Evolutionary conservation across 129 eudicot genomes (phyloP), one percentile per base, ranked within the genome.

Genomic region (Chrysanthemum seticuspe): DNA sequence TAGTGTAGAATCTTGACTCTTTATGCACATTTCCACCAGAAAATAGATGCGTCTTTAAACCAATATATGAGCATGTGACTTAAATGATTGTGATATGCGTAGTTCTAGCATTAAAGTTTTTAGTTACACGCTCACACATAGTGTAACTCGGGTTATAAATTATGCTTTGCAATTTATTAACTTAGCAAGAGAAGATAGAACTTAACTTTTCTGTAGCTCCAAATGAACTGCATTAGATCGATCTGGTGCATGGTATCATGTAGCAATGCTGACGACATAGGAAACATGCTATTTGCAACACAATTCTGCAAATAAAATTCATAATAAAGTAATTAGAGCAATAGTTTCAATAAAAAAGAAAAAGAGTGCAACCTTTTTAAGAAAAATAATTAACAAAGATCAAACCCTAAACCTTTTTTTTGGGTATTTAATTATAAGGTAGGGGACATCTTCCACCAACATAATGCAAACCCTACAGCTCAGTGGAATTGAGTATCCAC

Each of bases 331-430:
- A 29, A 27, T 67, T 12, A 67, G 49, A 13, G 23, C 47, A 48
- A 65, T 65, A 65, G 0, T 67, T 18, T 19, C 54, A 55, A 44
- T 21, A 56, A 67, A 16, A 47, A 31, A 52, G 63, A 67, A 16
- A 47, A 31, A 52, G 63, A 53, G 18, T 58, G n/a, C 27, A 57
- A 67, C 34, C 62, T 47, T 50, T 50, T 23, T 52, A 75, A 45
- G 65, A 59, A 58, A 19, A 58, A 76, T 58, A 58, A 68, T 47
- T 59, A 76, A 57, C 49, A 49, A 76, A 61, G 34, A 51, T 77
- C 45, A 77, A 76, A 69, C 76, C 81, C 76, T 77, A 77, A 77
- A 77, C 65, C 75, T 18, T 69, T 16, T 7, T 69, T 19, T 27
- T 48, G 47, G 58, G 36, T 75, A 65, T 34, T 51, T 68, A 58